phyloP scores from a whole-genome alignment of 768 basidiomycete genomes.

The Sistotremastrum niveocremeum region DNA sequence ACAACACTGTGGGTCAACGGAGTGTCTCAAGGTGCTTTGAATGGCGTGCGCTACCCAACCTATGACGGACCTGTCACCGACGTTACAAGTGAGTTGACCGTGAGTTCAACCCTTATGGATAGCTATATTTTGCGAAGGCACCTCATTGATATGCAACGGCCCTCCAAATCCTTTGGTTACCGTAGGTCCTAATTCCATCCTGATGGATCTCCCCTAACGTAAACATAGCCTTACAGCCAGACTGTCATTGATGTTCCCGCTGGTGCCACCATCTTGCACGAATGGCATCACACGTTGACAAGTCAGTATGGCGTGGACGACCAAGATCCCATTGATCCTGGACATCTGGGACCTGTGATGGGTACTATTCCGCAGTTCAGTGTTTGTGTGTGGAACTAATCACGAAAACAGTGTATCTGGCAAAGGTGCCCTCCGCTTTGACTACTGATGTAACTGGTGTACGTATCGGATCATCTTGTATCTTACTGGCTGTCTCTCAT shows the following conservation, averaged over 20 bases:
- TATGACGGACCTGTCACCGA: constrained; percentile 38
- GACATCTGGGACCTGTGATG: constrained; percentile 13
- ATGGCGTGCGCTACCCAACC: constrained; percentile 9
- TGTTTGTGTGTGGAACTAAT: background rate
- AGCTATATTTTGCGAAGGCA: too few species aligned
- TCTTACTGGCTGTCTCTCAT: too few species aligned
- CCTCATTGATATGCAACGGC: constrained; percentile 24
- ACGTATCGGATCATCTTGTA: too few species aligned
- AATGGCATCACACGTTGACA: constrained; percentile 13
- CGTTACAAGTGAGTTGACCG: constrained; percentile 19
- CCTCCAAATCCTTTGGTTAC: constrained; percentile 5
- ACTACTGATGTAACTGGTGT: constrained; percentile 12
- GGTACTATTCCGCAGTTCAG: background rate
- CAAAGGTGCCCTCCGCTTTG: constrained; percentile 10
- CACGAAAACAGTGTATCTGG: constrained; percentile 3
- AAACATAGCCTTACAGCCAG: constrained; percentile 26
- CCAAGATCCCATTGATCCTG: constrained; percentile 13
- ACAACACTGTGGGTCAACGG: constrained; percentile 9
- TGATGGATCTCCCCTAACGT: constrained; percentile 29
- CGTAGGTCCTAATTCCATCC: background rate
- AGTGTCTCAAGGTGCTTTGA: constrained; percentile 4
- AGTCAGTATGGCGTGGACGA: constrained; percentile 9
- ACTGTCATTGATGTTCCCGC: constrained; percentile 14
- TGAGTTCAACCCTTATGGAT: too few species aligned
- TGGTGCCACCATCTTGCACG: constrained; percentile 11